Base-by-base conservation (phyloP, 106 monocot species). In the Apostasia ramifera region DNA sequence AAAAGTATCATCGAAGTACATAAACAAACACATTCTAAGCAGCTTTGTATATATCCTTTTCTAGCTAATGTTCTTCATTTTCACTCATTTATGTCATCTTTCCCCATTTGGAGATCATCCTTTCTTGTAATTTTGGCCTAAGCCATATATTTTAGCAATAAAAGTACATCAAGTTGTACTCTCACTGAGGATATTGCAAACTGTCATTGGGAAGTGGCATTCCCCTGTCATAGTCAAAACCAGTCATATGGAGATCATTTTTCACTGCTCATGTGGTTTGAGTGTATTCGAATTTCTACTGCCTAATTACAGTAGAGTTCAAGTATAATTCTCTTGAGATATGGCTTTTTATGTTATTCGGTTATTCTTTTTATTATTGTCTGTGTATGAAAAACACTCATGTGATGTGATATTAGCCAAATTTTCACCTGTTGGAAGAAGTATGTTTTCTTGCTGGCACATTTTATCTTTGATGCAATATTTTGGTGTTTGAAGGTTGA, bases 401-500 rank as follows among this genome's bases (percentile, higher is more conserved):
- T 8, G 2, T 47, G 48, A 14, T 47, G 3, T 64, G 64, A 41
- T 45, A 1, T 47, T 15, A 64, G 45, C 64, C 2, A 49, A 47
- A 65, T 10, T 48, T 65, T 65, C 43, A 46, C 48, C 4, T 13
- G 37, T 48, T 65, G 65, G 46, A 54, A 26, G 13, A 6, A n/a
- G 26, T 37, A 6, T 49, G 26, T 26, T 49, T 65, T 65, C 3
- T 49, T 47, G 26, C 65, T 48, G 4, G 12, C 8, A 12, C 45
- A 63, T 46, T 15, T 55, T 37, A n/a, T 47, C 54, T 41, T n/a
- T 43, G 26, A 15, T 47, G 47, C 70, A 37, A 54, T 59, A 8
- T 39, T 51, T n/a, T 44, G 2, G 43, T 15, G 12, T 56, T 81
- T 61, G 47, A 58, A 83, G 83, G 83, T 83, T 59, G 83, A 83